Conservation (phyloP, 2,329 filamentous ascomycete genomes). For the Rhynchosporium secalis region DNA sequence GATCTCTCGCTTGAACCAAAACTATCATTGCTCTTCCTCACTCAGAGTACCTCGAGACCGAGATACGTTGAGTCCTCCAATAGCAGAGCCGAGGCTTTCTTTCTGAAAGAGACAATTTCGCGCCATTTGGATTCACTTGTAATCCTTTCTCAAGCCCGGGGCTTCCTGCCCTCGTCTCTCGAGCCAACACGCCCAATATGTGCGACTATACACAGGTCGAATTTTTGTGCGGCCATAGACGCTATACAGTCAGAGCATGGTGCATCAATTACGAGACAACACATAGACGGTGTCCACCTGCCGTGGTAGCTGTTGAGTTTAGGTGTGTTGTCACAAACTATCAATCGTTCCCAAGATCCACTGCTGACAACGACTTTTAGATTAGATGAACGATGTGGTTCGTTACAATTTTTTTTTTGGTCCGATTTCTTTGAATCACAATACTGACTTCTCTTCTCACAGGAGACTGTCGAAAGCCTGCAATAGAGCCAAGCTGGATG, state of each 20-base stretch:
- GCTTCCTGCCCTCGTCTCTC: neutral
- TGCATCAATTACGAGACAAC: constrained; percentile 51
- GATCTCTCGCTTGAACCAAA: constrained; percentile 22
- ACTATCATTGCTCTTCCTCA: neutral
- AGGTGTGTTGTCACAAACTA: constrained; percentile 27
- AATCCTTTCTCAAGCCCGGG: neutral
- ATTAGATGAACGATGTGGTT: constrained; percentile 38
- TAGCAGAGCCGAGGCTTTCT: constrained; percentile 8
- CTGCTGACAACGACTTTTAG: constrained; percentile 27
- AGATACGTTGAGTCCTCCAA: neutral
- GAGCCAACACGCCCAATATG: constrained; percentile 43
- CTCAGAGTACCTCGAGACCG: neutral
- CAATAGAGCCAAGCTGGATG: constrained; percentile 32
- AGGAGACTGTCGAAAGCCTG: constrained; percentile 35
- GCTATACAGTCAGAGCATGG: constrained; percentile 57
- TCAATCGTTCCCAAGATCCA: neutral
- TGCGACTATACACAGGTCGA: constrained; percentile 61
- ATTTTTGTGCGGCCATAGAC: constrained; percentile 55
- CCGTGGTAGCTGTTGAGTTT: constrained; percentile 45
- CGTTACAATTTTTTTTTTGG: constrained; percentile 18
- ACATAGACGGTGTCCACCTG: constrained; percentile 55
- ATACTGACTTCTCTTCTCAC: constrained; percentile 5
- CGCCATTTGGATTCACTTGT: neutral
- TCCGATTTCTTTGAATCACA: neutral
- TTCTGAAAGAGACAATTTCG: constrained; percentile 18